Conservation (phyloP, 805 yeast genomes). For the Ogataea trehalophila region DNA sequence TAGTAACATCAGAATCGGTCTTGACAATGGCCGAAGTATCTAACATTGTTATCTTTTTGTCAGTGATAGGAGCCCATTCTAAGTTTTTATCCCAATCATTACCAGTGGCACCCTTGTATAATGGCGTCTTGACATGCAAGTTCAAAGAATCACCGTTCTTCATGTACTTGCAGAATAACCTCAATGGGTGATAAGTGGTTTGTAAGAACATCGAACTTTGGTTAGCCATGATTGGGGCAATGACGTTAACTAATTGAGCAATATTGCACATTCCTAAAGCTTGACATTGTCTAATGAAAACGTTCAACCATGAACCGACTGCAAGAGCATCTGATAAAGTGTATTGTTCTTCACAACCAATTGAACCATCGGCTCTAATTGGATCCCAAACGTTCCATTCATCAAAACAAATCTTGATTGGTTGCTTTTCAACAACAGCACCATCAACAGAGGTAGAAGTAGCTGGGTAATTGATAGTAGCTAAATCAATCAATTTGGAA, state of each 20-base stretch:
- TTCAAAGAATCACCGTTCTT: conserved; percentile 27
- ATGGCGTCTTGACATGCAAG: conserved; percentile 27
- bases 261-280: conserved; percentile 31
- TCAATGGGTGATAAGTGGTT: conserved; percentile 28
- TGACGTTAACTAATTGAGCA: conserved; percentile 33
- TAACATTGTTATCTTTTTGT: conserved; percentile 21
- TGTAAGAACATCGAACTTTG: conserved; percentile 24
- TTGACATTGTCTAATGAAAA: conserved; percentile 29
- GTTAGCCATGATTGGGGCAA: conserved; percentile 33
- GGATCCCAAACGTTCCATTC: conserved; percentile 37
- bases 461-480: conserved; percentile 20
- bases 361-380: conserved; percentile 24
- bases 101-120: conserved; percentile 26
- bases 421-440: conserved; percentile 6
- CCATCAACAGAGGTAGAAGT: conserved; percentile 8
- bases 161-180: conserved; percentile 29
- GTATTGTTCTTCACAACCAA: conserved; percentile 32
- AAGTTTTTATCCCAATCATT: conserved; percentile 9
- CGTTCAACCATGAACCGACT: conserved; percentile 32
- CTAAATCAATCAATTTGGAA: conserved; percentile 26
- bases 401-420: conserved; percentile 29
- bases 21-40: conserved; percentile 25
- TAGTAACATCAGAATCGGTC: conserved; percentile 12
- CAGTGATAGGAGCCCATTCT: conserved; percentile 3
- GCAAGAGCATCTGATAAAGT: conserved; percentile 31